phyloP scores from a whole-genome alignment of 768 basidiomycete genomes.

The Basidioascus undulatus region DNA sequence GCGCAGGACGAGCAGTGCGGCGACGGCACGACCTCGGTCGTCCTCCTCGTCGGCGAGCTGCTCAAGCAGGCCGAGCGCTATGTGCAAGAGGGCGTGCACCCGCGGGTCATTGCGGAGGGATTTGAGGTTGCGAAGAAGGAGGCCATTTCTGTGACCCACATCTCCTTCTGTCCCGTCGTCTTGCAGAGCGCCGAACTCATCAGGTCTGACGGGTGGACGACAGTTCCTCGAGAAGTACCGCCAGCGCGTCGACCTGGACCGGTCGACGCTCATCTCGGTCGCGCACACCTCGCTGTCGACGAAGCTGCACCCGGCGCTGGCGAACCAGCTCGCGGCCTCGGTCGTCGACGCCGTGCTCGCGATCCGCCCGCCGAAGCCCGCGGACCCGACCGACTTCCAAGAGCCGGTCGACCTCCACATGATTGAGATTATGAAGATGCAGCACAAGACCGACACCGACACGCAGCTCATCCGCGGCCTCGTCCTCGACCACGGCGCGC shows the following conservation, averaged over 20 bases:
- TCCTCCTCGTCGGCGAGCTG: conserved; percentile 65
- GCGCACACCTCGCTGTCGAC: conserved; percentile 89
- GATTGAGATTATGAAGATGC: conserved; percentile 99
- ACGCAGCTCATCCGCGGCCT: conserved; percentile 86
- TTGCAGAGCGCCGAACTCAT: no score
- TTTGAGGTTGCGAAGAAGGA: conserved; percentile 97
- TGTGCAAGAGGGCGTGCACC: conserved; percentile 94
- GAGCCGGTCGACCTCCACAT: conserved; percentile 96
- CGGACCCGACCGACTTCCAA: no score
- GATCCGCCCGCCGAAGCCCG: conserved; percentile 47
- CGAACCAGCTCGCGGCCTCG: conserved; percentile 67
- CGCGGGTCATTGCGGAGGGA: conserved; percentile 80
- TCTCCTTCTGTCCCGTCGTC: no score
- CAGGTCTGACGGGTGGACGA: no score
- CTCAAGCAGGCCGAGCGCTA: conserved; percentile 94
- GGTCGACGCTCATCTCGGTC: conserved; percentile 74
- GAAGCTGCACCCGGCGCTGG: conserved; percentile 58
- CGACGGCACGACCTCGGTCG: conserved; percentile 94
- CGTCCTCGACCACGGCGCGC: conserved; percentile 86
- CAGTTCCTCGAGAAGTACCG: conserved; percentile 71
- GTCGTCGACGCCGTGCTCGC: conserved; percentile 86
- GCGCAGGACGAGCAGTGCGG: conserved; percentile 98
- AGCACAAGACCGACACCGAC: conserved; percentile 90
- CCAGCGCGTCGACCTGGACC: conserved; percentile 31
- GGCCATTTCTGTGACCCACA: no score